phyloP scores from a whole-genome alignment of 768 basidiomycete genomes.

The Tulasnella calospora region DNA sequence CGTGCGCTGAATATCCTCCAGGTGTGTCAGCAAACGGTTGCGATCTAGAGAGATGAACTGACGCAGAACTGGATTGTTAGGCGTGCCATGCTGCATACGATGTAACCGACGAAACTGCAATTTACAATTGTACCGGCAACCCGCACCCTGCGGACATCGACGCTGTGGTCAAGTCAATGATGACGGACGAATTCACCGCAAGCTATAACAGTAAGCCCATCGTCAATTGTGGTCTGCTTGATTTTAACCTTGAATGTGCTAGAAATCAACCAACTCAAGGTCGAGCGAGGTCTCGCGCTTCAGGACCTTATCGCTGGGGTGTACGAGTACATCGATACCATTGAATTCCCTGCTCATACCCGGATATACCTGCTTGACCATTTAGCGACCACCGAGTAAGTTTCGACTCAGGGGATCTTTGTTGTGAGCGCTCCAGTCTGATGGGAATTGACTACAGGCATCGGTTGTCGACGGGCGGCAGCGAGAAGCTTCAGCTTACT shows the following conservation, averaged over 20 bases:
- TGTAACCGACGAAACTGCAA: conserved; percentile 75
- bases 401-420: conserved; percentile 21
- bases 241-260: conserved; percentile 2
- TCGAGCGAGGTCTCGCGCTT: conserved; percentile 86
- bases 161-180: conserved; percentile 89
- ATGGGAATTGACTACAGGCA: conserved; percentile 49
- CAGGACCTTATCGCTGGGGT: conserved; percentile 91
- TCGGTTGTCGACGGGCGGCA: conserved; percentile 85
- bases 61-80: conserved; percentile 29
- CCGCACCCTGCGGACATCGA: conserved; percentile 95
- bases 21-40: conserved; percentile 33
- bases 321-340: conserved; percentile 81
- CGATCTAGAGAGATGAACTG: not conserved
- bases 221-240: not conserved
- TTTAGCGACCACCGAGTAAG: conserved; percentile 92
- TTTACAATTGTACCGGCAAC: conserved; percentile 95
- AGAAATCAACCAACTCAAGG: conserved; percentile 87
- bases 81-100: conserved; percentile 98
- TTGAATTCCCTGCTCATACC: conserved; percentile 82
- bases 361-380: conserved; percentile 88
- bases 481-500: conserved; percentile 89
- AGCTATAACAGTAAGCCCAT: conserved; percentile 65
- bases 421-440: not conserved
- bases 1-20: conserved; percentile 93
- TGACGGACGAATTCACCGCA: conserved; percentile 91